Evolutionary conservation across 805 yeast species (phyloP).

Genomic region (Starmerella asiatica): DNA sequence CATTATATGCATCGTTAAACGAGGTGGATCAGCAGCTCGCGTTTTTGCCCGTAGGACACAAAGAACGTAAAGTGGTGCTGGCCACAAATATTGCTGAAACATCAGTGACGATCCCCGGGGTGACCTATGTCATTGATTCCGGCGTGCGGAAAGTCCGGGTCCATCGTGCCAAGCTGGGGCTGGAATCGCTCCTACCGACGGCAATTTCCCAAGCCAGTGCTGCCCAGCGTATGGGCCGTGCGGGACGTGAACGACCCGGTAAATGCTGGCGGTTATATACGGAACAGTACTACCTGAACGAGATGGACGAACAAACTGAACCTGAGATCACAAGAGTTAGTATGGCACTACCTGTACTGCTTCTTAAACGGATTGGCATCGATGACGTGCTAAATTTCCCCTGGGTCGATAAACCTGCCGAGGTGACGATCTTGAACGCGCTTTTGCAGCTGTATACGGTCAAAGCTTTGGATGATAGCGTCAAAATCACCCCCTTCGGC

Average conservation of each 20-base stretch:
- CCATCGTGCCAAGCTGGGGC: constrained; percentile 84
- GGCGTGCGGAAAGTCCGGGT: constrained; percentile 89
- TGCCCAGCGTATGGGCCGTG: constrained; percentile 91
- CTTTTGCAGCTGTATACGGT: constrained; percentile 63
- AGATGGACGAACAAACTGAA: constrained; percentile 67
- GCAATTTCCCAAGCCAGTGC: constrained; percentile 93
- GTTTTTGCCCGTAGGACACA: constrained; percentile 48
- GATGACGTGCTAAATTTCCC: constrained; percentile 75
- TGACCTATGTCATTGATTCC: constrained; percentile 80
- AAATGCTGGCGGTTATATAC: constrained; percentile 75
- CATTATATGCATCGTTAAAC: constrained; percentile 87
- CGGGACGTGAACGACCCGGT: constrained; percentile 95
- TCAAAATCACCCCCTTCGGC: constrained; percentile 70
- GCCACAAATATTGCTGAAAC: constrained; percentile 98
- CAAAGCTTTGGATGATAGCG: constrained; percentile 64
- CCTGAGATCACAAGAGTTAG: constrained; percentile 86
- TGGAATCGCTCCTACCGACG: constrained; percentile 82
- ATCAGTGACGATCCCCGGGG: constrained; percentile 90
- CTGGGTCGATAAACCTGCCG: constrained; percentile 87
- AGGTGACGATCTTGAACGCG: constrained; percentile 61
- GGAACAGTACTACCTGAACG: constrained; percentile 45
- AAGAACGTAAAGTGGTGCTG: constrained; percentile 59
- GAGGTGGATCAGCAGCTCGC: constrained; percentile 70
- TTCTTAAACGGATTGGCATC: constrained; percentile 71
- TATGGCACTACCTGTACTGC: constrained; percentile 68